Conservation (phyloP, 345 rosid species). For the Populus alba region DNA sequence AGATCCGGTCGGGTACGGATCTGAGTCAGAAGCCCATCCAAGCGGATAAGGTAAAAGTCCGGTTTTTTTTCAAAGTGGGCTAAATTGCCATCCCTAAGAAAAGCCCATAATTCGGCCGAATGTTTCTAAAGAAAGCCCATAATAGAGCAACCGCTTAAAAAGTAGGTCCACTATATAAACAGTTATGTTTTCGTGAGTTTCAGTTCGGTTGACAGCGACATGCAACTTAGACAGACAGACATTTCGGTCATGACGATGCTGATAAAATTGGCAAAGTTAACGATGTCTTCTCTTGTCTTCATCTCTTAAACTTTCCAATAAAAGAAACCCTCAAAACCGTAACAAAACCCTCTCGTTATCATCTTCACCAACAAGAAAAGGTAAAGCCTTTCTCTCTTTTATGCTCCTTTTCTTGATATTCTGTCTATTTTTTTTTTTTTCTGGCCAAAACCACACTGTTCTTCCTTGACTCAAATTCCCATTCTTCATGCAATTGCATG, state of each 20-base stretch:
- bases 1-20: not conserved
- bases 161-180: not conserved
- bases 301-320: not conserved
- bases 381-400: not conserved
- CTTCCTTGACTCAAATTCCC: not conserved
- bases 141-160: not conserved
- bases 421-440: not conserved
- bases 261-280: not conserved
- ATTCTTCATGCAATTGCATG: not conserved
- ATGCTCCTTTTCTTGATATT: not conserved
- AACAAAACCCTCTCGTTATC: not conserved
- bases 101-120: not conserved
- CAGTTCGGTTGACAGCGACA: not conserved
- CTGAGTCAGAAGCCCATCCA: too few species aligned
- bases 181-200: not conserved
- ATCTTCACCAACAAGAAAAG: not conserved
- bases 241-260: not conserved
- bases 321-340: not conserved
- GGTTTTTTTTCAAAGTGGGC: not conserved
- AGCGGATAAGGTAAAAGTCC: too few species aligned
- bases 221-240: not conserved
- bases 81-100: not conserved
- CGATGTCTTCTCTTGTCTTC: not conserved
- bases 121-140: not conserved
- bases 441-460: not conserved